Evolutionary conservation across 2,329 filamentous ascomycete species (phyloP), one percentile per base, ranked within the genome.

Genomic region (Microdochium trichocladiopsis): DNA sequence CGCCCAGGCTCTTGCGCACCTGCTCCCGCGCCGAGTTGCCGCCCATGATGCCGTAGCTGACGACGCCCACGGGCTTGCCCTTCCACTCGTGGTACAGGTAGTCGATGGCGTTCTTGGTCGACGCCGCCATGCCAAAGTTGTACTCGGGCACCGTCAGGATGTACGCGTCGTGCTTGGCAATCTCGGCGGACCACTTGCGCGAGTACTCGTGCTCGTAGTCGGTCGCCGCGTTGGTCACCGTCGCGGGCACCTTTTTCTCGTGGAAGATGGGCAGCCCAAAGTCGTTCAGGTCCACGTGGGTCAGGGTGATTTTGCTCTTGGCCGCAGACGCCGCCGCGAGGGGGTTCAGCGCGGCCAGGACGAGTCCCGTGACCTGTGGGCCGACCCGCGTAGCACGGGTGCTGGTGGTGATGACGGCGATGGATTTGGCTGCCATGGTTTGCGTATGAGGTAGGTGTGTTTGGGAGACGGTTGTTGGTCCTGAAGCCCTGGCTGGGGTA

Each of bases 41-140:
- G 28, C 75, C 74, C 3, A 62, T 55, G 0, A 71, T 71, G 4
- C 81, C 80, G 64, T 83, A 83, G 52, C 71, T 77, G 24, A 84
- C 71, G 52, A 84, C 69, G 48, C 68, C 66, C 18, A 71, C 72
- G 0, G 79, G 75, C 62, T 83, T 83, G 9, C 73, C 77, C 23
- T 64, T 72, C 77, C 79, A 83, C 60, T 83, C 80, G 58, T 83
- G 66, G 57, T 72, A 75, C 1, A 86, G 70, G 59, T 81, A 84
- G 61, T 85, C 82, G 52, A 86, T 72, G 5, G 82, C 80, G 60
- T 84, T 86, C 69, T 85, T 85, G 49, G 79, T 65, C 6, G 68
- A 72, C 0, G 74, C 79, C 0, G 80, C 69, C 5, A 82, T 65
- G 23, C 77, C 73, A 61, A 68, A 76, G 67, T 85, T 84, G 60